A percentile compares a stretch with the other conserved stretches of the same genome.
phyloP scores from a whole-genome alignment of 768 basidiomycete species.

The Leccinum subtestaceum region DNA sequence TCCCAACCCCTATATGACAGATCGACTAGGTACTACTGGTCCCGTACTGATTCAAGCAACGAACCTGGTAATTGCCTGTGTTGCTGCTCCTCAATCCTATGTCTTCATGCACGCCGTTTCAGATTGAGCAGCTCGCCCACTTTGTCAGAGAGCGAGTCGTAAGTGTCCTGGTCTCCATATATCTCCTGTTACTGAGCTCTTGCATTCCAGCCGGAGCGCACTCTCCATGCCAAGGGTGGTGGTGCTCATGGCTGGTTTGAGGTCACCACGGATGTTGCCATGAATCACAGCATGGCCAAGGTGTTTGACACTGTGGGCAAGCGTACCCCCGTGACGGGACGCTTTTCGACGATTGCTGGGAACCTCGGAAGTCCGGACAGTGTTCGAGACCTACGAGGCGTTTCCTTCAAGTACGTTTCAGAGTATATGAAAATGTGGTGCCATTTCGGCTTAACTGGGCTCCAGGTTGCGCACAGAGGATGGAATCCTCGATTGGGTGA shows the following conservation, averaged over 20 bases:
- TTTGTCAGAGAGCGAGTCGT: slow-evolving; percentile 21
- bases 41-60: slow-evolving; percentile 14
- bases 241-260: slow-evolving; percentile 20
- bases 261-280: slow-evolving; percentile 15
- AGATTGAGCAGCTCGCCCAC: slow-evolving; percentile 18
- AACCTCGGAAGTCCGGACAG: slow-evolving; percentile 48
- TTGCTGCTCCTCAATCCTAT: neutral
- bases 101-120: neutral
- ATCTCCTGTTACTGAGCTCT: neutral
- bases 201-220: slow-evolving; percentile 14
- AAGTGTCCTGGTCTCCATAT: neutral
- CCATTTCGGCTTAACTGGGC: neutral
- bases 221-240: slow-evolving; percentile 16
- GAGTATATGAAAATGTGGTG: slow-evolving; percentile 9
- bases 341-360: slow-evolving; percentile 58
- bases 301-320: slow-evolving; percentile 17
- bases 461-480: slow-evolving; percentile 36
- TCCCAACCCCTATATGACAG: slow-evolving; percentile 16
- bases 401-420: slow-evolving; percentile 44
- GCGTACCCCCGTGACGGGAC: slow-evolving; percentile 20
- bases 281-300: slow-evolving; percentile 17
- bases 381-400: slow-evolving; percentile 52
- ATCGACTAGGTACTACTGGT: slow-evolving; percentile 15
- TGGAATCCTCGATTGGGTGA: slow-evolving; percentile 38
- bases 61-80: slow-evolving; percentile 3